Evolutionary conservation across 1,139 yeast genomes (phyloP), one percentile per base, ranked within the genome.

Genomic region (Lodderomyces metapsilosis): DNA sequence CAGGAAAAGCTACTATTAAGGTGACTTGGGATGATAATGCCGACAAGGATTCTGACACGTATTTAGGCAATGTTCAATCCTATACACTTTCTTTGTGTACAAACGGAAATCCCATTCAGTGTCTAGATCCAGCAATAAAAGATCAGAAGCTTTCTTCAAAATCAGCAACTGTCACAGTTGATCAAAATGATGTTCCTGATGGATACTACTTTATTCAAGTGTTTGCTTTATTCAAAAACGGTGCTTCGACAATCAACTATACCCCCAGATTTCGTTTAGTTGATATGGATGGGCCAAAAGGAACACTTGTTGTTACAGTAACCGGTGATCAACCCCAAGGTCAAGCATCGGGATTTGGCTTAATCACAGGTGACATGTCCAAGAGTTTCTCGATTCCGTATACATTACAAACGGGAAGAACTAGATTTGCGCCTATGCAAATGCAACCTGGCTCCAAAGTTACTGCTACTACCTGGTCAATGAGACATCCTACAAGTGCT

Each of bases 351-450:
- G 69, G n/a, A n/a, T n/a, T n/a, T n/a, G n/a, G n/a, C n/a, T n/a
- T n/a, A n/a, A n/a, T 67, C 13, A 62, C 68, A 18, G 48, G 59
- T 22, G 54, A 66, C 48, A 20, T 22, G 13, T 59, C 71, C 4
- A 37, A 49, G n/a, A 67, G 73, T 5, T 71, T 69, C 46, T 43
- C 67, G 7, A 51, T 87, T 7, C 73, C 89, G 4, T 89, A 88
- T 62, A 76, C 89, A 2, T 47, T 56, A 45, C 97, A 89, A 66
- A 84, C 95, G 0, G 95, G 95, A 30, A 62, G 50, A 38, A 76
- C 84, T 2, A 74, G 88, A 58, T 87, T 66, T 62, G 97, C 97
- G 1, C 96, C 96, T 39, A 88, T 89, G 96, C 96, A 88, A 64
- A 62, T 71, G 45, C 95, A 88, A 64, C 96, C 97, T 6, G 86